Percentiles rank a stretch among this genome's conserved stretches.
These are phyloP conservation scores for Capsella bursapastoris DNA, from an alignment of 345 rosid genomes.

Conservation along the genomic window DNA sequence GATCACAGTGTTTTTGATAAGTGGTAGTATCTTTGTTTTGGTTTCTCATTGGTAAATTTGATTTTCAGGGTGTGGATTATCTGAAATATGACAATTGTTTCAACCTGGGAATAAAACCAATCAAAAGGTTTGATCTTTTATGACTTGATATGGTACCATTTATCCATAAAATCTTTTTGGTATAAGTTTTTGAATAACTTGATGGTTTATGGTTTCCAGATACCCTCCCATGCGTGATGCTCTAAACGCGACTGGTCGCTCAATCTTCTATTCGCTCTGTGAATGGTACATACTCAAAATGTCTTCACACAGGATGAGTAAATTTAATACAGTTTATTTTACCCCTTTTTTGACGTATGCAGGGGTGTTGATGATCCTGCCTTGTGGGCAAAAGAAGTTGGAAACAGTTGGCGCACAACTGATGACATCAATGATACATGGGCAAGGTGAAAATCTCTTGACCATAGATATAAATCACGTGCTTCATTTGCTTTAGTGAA, in stretches of 20 bases:
- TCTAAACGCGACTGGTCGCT: constrained; percentile 69
- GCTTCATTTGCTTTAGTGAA: not conserved
- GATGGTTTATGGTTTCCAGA: constrained; percentile 50
- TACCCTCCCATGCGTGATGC: constrained; percentile 97
- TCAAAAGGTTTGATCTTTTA: constrained; percentile 59
- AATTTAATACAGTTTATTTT: not conserved
- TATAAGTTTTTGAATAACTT: constrained; percentile 17
- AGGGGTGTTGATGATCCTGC: constrained; percentile 96
- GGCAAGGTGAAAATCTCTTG: constrained; percentile 72
- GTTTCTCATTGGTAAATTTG: constrained; percentile 24
- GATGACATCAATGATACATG: constrained; percentile 93
- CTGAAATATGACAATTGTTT: constrained; percentile 96
- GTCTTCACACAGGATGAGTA: constrained; percentile 10
- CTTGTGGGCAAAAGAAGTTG: constrained; percentile 88
- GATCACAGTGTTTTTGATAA: constrained; percentile 1
- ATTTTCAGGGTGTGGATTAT: constrained; percentile 85
- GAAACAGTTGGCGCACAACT: constrained; percentile 99
- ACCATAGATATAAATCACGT: constrained; percentile 1
- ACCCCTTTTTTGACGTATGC: not conserved
- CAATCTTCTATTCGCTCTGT: constrained; percentile 86
- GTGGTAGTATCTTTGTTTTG: constrained; percentile 5
- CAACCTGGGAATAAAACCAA: constrained; percentile 81
- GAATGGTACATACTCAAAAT: constrained; percentile 66
- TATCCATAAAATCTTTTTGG: not conserved
- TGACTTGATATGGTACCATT: constrained; percentile 11